phyloP scores from a whole-genome alignment of 1,284 basidiomycete genomes.

The Neotropicomus parvogracilis region DNA sequence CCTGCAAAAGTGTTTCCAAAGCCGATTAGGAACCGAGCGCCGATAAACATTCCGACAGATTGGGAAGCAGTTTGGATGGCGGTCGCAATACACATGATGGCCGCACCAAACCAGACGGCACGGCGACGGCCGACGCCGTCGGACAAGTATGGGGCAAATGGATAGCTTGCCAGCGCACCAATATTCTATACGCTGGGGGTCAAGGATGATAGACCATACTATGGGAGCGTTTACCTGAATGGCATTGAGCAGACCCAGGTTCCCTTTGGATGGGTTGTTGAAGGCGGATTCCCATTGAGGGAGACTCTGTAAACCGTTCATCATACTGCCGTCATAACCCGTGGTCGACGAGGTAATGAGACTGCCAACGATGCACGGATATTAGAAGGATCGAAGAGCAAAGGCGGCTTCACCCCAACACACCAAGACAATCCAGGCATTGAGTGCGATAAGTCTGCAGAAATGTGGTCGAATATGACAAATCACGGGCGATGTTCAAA shows the following conservation, averaged over 20 bases:
- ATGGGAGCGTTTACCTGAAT: slow-evolving; percentile 52
- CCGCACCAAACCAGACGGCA: slow-evolving; percentile 60
- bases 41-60: slow-evolving; percentile 79
- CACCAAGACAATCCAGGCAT: slow-evolving; percentile 67
- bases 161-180: slow-evolving; percentile 62
- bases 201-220: neutral
- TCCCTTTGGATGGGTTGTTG: slow-evolving; percentile 49
- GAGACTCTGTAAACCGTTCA: slow-evolving; percentile 73
- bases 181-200: slow-evolving; percentile 48
- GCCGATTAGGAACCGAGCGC: slow-evolving; percentile 75
- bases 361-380: slow-evolving; percentile 31
- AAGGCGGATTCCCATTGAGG: slow-evolving; percentile 60
- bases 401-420: slow-evolving; percentile 19
- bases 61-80: slow-evolving; percentile 68
- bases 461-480: slow-evolving; percentile 6
- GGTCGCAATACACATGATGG: slow-evolving; percentile 62
- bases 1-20: slow-evolving; percentile 76
- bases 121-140: slow-evolving; percentile 65
- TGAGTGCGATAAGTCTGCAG: slow-evolving; percentile 56
- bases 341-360: slow-evolving; percentile 75
- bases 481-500: neutral
- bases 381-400: neutral
- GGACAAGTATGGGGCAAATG: slow-evolving; percentile 67
- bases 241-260: slow-evolving; percentile 69
- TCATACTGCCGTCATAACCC: slow-evolving; percentile 75